Evolutionary conservation across 768 basidiomycete species (phyloP).

Genomic region (Daedaleopsis nitida): DNA sequence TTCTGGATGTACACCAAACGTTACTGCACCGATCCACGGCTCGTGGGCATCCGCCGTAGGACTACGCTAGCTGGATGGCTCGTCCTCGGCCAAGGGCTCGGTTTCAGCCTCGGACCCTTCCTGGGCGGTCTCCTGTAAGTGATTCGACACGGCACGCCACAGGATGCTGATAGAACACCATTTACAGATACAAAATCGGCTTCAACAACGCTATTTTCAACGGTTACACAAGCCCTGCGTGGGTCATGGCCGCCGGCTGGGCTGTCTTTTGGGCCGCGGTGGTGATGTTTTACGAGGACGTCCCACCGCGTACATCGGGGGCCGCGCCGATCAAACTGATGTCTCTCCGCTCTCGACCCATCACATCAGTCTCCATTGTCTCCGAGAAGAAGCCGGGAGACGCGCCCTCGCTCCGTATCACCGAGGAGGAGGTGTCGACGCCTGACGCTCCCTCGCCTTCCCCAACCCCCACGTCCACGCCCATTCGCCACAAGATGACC

Average conservation of each 20-base stretch:
- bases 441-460: neutral
- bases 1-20: constrained; percentile 70
- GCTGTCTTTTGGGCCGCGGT: constrained; percentile 49
- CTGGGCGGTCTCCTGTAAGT: constrained; percentile 55
- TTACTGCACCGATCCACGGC: constrained; percentile 68
- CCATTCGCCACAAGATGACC: constrained; percentile 9
- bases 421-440: constrained; percentile 6
- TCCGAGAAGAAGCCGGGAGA: constrained; percentile 7
- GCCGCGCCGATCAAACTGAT: neutral
- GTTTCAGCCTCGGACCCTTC: constrained; percentile 66
- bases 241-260: constrained; percentile 63
- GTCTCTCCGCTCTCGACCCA: constrained; percentile 8
- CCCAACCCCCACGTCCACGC: neutral
- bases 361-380: neutral
- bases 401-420: constrained; percentile 2
- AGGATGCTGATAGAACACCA: too few species aligned
- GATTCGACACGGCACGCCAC: neutral
- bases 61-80: constrained; percentile 65
- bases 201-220: constrained; percentile 61
- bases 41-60: constrained; percentile 63
- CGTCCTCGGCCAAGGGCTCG: constrained; percentile 62
- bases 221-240: constrained; percentile 66
- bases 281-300: constrained; percentile 36
- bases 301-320: constrained; percentile 23
- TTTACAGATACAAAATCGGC: constrained; percentile 48